A percentile compares a stretch with the other conserved stretches of the same genome.
phyloP scores from a whole-genome alignment of 2,329 filamentous ascomycete genomes.

The Colletotrichum eleusines region DNA sequence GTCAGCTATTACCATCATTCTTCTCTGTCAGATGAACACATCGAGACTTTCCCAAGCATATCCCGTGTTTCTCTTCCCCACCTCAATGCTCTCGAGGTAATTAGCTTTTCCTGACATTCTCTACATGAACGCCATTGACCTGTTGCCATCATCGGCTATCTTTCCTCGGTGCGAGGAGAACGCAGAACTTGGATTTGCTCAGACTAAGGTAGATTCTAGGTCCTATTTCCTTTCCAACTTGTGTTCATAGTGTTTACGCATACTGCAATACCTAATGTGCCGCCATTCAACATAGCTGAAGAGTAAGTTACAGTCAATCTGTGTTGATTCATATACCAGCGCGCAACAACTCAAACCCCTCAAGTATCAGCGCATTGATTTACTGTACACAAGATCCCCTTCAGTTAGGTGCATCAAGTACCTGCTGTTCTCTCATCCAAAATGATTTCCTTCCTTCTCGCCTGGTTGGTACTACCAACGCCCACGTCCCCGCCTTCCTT shows the following conservation, averaged over 20 bases:
- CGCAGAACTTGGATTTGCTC: neutral
- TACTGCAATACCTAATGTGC: too few species aligned
- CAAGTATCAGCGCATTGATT: neutral
- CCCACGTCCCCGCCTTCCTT: neutral
- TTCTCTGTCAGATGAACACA: neutral
- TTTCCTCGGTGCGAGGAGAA: neutral
- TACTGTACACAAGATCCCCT: too few species aligned
- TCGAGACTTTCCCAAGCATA: neutral
- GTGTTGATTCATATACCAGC: neutral
- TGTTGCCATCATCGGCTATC: neutral
- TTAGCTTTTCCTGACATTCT: neutral
- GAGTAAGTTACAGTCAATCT: neutral
- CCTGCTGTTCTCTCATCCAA: too few species aligned
- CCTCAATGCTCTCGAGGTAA: neutral
- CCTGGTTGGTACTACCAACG: neutral
- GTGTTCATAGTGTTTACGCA: neutral
- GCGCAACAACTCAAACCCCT: neutral
- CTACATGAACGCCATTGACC: neutral
- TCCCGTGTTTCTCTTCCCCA: neutral
- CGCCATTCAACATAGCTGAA: neutral
- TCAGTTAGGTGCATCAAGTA: neutral
- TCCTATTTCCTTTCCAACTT: neutral
- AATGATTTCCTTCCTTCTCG: neutral
- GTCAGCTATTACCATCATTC: neutral
- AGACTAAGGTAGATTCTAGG: fast-evolving